Evolutionary conservation across 1,139 yeast species (phyloP), one percentile per base, ranked within the genome.

Genomic region (Saccharomyces hybrid): DNA sequence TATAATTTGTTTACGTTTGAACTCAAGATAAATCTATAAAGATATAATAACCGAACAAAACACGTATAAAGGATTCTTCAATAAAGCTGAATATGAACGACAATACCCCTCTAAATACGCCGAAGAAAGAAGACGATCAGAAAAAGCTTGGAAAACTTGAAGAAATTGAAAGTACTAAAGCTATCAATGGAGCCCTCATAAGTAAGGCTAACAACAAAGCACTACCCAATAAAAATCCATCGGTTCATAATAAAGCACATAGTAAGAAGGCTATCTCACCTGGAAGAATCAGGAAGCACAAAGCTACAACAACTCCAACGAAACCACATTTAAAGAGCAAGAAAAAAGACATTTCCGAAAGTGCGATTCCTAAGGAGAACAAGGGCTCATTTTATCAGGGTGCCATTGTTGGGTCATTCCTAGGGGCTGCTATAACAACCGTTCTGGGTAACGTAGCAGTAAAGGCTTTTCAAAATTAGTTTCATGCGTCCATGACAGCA

Each of bases 371-470:
- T 44, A 16, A 47, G 38, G 44, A 21, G 48, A 31, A 48, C 21
- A 16, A 31, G 11, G 31, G 31, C 21, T 38, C 48, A 34, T 66
- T 66, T 47, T 62, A 62, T 48, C 60, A 58, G 9, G 70, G 70
- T 7, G 59, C 66, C 8, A 34, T 66, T 5, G 47, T 64, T 8
- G 70, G 70, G 0, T 62, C 70, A 2, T 67, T 67, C 48, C 44
- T 67, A 5, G 70, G 70, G 2, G 69, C 70, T 3, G 61, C 67
- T 2, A 28, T 64, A 24, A 63, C 63, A 29, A 56, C 66, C 11
- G 59, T 54, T 19, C 52, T 62, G 9, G 56, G 62, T 19, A 62
- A 59, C 8, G 52, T 62, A 14, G 52, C 64, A 9, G 50, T 59
- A 5, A 60, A 56, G 47, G 27, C 47, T 2, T 21, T 53, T 12